These are phyloP conservation scores for Trichoderma afroharzianum DNA, from an alignment of 2,329 filamentous ascomycete species.

Conservation along the genomic window DNA sequence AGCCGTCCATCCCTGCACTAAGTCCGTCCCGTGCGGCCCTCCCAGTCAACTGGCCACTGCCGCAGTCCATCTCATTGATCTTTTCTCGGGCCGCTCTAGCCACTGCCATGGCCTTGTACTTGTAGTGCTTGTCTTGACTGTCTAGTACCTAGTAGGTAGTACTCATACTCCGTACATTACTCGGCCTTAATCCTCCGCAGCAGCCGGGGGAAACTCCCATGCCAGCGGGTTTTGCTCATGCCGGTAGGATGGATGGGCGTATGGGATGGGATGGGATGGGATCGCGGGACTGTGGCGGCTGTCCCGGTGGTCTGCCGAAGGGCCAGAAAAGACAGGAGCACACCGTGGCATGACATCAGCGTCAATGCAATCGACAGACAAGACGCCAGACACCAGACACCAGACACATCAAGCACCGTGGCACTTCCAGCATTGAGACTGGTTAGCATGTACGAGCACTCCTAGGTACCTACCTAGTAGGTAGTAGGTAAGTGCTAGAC, in stretches of 20 bases:
- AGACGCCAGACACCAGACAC: too few relatives aligned
- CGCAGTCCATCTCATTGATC: constrained; percentile 10
- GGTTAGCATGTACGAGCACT: too few relatives aligned
- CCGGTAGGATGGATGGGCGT: neutral
- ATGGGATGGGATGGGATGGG: too few relatives aligned
- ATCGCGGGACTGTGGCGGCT: neutral
- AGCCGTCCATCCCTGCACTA: neutral
- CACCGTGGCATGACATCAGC: neutral
- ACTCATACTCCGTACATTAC: too few relatives aligned
- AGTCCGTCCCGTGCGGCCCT: neutral
- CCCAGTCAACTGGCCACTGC: constrained; percentile 8
- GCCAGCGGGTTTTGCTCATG: neutral
- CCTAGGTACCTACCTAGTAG: too few relatives aligned
- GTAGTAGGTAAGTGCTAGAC: neutral
- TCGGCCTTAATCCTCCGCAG: neutral
- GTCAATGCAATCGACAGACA: neutral
- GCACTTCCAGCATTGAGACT: neutral
- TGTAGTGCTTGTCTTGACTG: neutral
- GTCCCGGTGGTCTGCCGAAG: neutral
- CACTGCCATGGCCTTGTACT: neutral
- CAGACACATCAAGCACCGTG: neutral
- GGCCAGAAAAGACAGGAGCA: too few relatives aligned
- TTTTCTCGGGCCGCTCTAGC: constrained; percentile 8
- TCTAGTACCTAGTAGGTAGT: too few relatives aligned
- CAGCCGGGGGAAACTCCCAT: neutral